phyloP scores from a whole-genome alignment of 352 stramenopile genomes.

The Plasmopara viticola region DNA sequence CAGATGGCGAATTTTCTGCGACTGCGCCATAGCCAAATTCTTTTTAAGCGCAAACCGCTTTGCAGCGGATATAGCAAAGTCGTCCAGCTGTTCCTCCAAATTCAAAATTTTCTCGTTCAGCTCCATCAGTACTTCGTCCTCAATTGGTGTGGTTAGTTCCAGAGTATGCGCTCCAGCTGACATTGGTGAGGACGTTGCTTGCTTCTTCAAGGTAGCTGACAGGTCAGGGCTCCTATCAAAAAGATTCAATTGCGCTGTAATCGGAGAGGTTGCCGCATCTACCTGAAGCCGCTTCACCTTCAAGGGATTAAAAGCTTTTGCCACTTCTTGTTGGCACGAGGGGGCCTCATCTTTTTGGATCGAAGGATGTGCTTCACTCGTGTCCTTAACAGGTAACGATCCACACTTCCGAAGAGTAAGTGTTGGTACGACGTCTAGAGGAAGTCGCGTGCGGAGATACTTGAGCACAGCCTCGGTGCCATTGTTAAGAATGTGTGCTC shows the following conservation, averaged over 20 bases:
- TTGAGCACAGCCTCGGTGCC: constrained; percentile 70
- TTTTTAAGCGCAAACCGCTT: constrained; percentile 78
- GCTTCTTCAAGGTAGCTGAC: constrained; percentile 9
- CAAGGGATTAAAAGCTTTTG: constrained; percentile 12
- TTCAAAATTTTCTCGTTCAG: constrained; percentile 38
- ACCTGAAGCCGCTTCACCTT: constrained; percentile 30
- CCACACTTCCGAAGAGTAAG: too few relatives aligned
- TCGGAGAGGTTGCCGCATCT: constrained; percentile 17
- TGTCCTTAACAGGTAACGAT: too few relatives aligned
- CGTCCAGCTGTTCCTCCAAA: constrained; percentile 53
- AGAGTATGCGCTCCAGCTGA: neutral
- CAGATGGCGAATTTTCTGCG: constrained; percentile 55
- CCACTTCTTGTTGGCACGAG: constrained; percentile 5
- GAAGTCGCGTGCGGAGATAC: constrained; percentile 56
- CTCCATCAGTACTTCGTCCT: constrained; percentile 23
- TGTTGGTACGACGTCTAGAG: constrained; percentile 13
- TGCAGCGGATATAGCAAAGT: constrained; percentile 59
- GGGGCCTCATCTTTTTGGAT: constrained; percentile 10
- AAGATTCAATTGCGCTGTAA: constrained; percentile 8
- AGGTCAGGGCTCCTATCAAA: constrained; percentile 4
- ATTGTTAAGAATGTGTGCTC: constrained; percentile 53
- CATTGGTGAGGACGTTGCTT: constrained; percentile 5
- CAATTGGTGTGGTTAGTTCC: neutral
- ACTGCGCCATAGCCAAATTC: constrained; percentile 68
- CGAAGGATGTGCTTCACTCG: constrained; percentile 15